A percentile compares a stretch with the other conserved stretches of the same genome.
Evolutionary conservation across 805 yeast species (phyloP).

Genomic region (Ogataea pignaliae): DNA sequence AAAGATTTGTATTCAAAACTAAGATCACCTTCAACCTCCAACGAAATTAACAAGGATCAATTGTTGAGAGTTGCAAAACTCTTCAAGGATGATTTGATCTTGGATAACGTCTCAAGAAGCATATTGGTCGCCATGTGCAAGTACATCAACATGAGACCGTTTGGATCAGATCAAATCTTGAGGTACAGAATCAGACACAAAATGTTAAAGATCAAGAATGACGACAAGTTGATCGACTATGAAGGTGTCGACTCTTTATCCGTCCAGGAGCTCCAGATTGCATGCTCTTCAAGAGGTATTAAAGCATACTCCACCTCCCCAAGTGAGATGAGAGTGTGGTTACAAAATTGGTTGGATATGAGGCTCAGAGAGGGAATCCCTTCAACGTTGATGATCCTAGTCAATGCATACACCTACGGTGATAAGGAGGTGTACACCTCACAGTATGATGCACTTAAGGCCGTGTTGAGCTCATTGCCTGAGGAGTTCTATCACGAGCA

Average conservation of each 20-base stretch:
- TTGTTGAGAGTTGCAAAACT: conserved; percentile 76
- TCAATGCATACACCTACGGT: conserved; percentile 86
- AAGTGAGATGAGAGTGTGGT: conserved; percentile 70
- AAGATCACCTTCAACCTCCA: conserved; percentile 48
- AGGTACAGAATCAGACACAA: conserved; percentile 90
- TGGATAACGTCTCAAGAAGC: conserved; percentile 88
- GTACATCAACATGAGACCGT: conserved; percentile 86
- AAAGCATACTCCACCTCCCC: conserved; percentile 74
- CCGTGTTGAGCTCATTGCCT: conserved; percentile 86
- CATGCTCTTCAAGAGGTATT: conserved; percentile 93
- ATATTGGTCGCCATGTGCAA: conserved; percentile 89
- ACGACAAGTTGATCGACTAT: conserved; percentile 84
- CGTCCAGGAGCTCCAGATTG: conserved; percentile 77
- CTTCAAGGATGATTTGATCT: conserved; percentile 89
- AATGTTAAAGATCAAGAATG: conserved; percentile 80
- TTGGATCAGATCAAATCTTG: conserved; percentile 84
- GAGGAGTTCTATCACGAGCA: conserved; percentile 95
- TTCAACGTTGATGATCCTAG: conserved; percentile 75
- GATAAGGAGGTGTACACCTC: conserved; percentile 52
- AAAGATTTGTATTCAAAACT: conserved; percentile 70
- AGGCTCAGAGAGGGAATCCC: conserved; percentile 86
- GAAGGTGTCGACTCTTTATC: conserved; percentile 86
- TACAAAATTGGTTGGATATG: conserved; percentile 81
- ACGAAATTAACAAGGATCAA: conserved; percentile 59
- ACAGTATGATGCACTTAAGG: conserved; percentile 76